A percentile compares a stretch with the other conserved stretches of the same genome.
Evolutionary conservation across 768 basidiomycete genomes (phyloP).

Genomic region (Suillus decipiens): DNA sequence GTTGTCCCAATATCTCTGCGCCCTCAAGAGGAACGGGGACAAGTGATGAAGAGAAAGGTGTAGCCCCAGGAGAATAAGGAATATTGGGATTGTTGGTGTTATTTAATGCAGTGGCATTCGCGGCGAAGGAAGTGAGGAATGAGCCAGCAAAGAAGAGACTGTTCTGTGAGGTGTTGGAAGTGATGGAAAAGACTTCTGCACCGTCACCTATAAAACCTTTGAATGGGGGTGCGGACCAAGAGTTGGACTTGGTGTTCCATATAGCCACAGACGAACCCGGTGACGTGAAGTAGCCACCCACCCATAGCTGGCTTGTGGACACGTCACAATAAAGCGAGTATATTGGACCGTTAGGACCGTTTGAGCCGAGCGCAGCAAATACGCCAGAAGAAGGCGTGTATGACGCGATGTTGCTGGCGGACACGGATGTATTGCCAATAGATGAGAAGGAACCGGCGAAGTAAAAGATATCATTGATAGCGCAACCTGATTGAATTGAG

Average conservation of each 20-base stretch:
- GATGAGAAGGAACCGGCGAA: constrained; percentile 84
- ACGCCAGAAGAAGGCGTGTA: constrained; percentile 60
- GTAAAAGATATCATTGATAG: constrained; percentile 68
- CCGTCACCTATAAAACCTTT: constrained; percentile 74
- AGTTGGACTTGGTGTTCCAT: constrained; percentile 59
- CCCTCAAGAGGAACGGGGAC: constrained; percentile 73
- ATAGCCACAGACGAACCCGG: constrained; percentile 69
- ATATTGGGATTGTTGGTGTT: constrained; percentile 84
- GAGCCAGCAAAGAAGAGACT: constrained; percentile 89
- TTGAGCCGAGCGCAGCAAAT: constrained; percentile 64
- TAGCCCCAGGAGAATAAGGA: constrained; percentile 78
- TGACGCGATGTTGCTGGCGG: constrained; percentile 71
- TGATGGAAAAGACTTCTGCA: constrained; percentile 73
- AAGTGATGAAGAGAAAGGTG: constrained; percentile 86
- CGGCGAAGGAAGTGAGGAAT: constrained; percentile 75
- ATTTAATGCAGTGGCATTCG: constrained; percentile 49
- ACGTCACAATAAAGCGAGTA: constrained; percentile 77
- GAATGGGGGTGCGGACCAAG: constrained; percentile 83
- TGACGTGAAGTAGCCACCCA: constrained; percentile 72
- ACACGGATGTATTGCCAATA: constrained; percentile 49
- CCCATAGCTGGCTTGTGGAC: constrained; percentile 68
- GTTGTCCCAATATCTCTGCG: constrained; percentile 58
- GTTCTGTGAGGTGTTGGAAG: constrained; percentile 64
- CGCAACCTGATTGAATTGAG: constrained; percentile 71
- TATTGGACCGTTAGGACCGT: constrained; percentile 77